Base-by-base conservation (phyloP, 1,284 basidiomycete genomes). In the Ganoderma sp. region DNA sequence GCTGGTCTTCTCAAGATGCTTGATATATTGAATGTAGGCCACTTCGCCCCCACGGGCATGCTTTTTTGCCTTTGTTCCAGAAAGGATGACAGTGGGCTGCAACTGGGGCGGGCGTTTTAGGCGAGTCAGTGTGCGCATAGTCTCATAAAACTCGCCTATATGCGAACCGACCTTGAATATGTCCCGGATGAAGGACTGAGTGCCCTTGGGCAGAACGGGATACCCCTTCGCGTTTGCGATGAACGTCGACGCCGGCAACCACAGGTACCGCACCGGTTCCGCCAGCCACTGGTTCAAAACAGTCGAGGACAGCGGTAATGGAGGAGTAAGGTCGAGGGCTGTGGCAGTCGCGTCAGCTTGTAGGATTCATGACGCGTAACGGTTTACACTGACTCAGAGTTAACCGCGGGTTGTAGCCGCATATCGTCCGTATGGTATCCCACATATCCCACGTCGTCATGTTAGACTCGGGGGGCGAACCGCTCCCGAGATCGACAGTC, bases 141-240 rank as follows among this genome's bases (percentile, higher is more conserved):
- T 22, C 37, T 9, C 22, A 48, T 59, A n/a, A 50, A 54, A 9
- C 61, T 61, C 68, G 66, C 42, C 67, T 22, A 63, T 22, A 59
- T 43, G 68, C 70, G 59, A 66, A 81, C 88, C 77, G 77, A 91
- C 95, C 82, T 93, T 92, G 86, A 96, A 92, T 81, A 93, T 90
- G 71, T 94, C 90, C 69, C 92, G 90, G 63, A 98, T 86, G 81
- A 98, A 98, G 0, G 86, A 86, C 76, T 98, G 97, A 5, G 93
- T 92, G 17, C 90, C 90, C 81, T 99, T 99, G 22, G 94, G 93
- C 17, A 99, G 86, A 1, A 99, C 98, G 0, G 98, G 98, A 78
- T 98, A 99, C 3, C 96, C 97, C 81, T 98, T 98, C 42, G 91
- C 89, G 79, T 99, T 99, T 14, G 96, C 91, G 72, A 99, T 96